phyloP scores from a whole-genome alignment of 371 early-diverging fungal species.

The Mucor piriformis region DNA sequence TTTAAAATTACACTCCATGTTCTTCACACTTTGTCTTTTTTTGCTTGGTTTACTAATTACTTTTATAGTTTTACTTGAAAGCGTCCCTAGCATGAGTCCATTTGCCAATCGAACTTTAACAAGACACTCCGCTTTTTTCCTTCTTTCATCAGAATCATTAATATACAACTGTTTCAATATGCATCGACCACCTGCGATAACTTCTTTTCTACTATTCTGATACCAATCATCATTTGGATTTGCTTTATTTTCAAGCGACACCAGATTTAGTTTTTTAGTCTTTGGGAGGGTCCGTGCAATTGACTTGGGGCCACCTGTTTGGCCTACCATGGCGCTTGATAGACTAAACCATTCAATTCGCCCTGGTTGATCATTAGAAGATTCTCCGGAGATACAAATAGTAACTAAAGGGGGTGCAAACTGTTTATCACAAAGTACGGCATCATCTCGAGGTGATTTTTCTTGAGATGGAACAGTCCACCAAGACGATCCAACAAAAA shows the following conservation, averaged over 20 bases:
- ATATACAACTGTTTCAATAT: slow-evolving; percentile 82
- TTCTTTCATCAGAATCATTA: slow-evolving; percentile 84
- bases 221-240: slow-evolving; percentile 38
- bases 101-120: slow-evolving; percentile 72
- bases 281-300: background rate
- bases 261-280: background rate
- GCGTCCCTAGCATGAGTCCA: slow-evolving; percentile 67
- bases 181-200: slow-evolving; percentile 26
- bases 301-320: slow-evolving; percentile 26
- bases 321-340: slow-evolving; percentile 33
- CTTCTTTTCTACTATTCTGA: slow-evolving; percentile 24
- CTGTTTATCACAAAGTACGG: slow-evolving; percentile 10
- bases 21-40: slow-evolving; percentile 83
- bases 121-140: slow-evolving; percentile 74
- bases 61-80: slow-evolving; percentile 78
- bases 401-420: slow-evolving; percentile 40
- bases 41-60: slow-evolving; percentile 88
- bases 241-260: slow-evolving; percentile 8
- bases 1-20: slow-evolving; percentile 74
- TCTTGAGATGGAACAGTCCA: slow-evolving; percentile 35
- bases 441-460: slow-evolving; percentile 15
- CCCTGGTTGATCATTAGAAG: slow-evolving; percentile 39
- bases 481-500: slow-evolving; percentile 74
- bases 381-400: slow-evolving; percentile 54
- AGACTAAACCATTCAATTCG: slow-evolving; percentile 47